These are phyloP conservation scores for Fraxinus angustifolia DNA, from an alignment of 305 asterid species.

Conservation along the genomic window DNA sequence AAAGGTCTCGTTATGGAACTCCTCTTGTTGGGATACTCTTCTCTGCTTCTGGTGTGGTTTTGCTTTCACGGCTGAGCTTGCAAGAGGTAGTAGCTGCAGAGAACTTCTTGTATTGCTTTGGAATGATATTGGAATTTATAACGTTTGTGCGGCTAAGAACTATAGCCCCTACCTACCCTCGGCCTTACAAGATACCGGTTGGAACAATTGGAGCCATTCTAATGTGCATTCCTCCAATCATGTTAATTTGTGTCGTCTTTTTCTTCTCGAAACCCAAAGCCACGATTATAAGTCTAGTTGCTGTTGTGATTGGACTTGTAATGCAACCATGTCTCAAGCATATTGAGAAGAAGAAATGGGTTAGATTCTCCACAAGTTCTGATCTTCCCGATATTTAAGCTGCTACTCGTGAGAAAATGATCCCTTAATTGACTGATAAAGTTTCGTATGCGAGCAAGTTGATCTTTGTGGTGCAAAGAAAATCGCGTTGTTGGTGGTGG, in stretches of 20 bases:
- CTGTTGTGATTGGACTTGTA: constrained; percentile 34
- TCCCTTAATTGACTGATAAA: constrained; percentile 18
- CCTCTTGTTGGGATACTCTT: constrained; percentile 66
- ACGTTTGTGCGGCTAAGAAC: constrained; percentile 36
- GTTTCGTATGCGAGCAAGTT: neutral
- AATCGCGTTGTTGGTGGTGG: neutral
- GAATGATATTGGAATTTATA: constrained; percentile 44
- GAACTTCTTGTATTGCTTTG: constrained; percentile 44
- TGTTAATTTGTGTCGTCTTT: constrained; percentile 37
- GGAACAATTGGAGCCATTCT: constrained; percentile 39
- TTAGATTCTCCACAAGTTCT: constrained; percentile 37
- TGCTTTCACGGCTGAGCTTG: constrained; percentile 76
- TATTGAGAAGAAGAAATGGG: constrained; percentile 40
- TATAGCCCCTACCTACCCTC: constrained; percentile 30
- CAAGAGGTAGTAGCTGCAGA: constrained; percentile 81
- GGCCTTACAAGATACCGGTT: constrained; percentile 40
- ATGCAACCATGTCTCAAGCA: constrained; percentile 37
- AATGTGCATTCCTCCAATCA: constrained; percentile 40
- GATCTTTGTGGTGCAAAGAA: neutral
- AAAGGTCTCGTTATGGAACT: constrained; percentile 69
- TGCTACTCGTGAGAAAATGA: constrained; percentile 6
- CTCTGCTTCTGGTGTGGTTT: constrained; percentile 72
- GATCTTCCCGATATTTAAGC: constrained; percentile 40
- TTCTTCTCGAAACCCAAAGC: constrained; percentile 33
- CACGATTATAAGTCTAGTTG: constrained; percentile 31